A percentile compares a stretch with the other conserved stretches of the same genome.
Conservation (phyloP, 2,329 filamentous ascomycete species). For the Colletotrichum spaethianum region DNA sequence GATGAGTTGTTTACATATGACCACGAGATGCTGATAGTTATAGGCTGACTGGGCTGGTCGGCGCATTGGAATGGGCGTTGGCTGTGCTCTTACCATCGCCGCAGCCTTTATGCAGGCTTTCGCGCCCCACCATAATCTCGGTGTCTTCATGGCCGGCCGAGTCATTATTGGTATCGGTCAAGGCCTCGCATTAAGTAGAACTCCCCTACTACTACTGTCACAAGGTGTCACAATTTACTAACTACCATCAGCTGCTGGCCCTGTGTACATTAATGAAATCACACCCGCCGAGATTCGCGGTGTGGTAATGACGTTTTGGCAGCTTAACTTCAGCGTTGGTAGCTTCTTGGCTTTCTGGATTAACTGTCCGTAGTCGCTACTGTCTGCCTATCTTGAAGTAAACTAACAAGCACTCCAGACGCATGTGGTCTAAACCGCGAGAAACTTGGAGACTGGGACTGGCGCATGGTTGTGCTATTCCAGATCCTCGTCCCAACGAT, state of each 20-base stretch:
- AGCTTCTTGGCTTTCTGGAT: slow-evolving; percentile 74
- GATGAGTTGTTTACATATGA: too few relatives aligned
- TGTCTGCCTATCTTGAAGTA: background rate
- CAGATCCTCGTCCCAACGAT: slow-evolving; percentile 76
- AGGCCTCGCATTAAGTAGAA: slow-evolving; percentile 68
- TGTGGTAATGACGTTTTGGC: slow-evolving; percentile 79
- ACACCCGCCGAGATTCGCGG: slow-evolving; percentile 75
- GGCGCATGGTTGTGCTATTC: slow-evolving; percentile 81
- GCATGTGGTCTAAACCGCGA: slow-evolving; percentile 69
- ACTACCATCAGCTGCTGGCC: slow-evolving; percentile 67
- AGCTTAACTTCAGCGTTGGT: slow-evolving; percentile 77
- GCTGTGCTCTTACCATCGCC: slow-evolving; percentile 72
- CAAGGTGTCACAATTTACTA: background rate
- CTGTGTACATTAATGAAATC: slow-evolving; percentile 80
- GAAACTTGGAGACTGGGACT: slow-evolving; percentile 78
- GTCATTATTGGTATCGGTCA: slow-evolving; percentile 76
- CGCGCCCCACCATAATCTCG: slow-evolving; percentile 69
- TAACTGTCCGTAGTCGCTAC: slow-evolving; percentile 60
- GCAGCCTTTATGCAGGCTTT: slow-evolving; percentile 77
- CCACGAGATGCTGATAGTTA: background rate
- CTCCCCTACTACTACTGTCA: background rate
- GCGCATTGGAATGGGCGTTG: slow-evolving; percentile 71
- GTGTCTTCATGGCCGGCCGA: slow-evolving; percentile 74
- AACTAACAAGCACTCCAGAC: slow-evolving; percentile 48
- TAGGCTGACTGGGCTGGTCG: slow-evolving; percentile 71